Evolutionary conservation across 2,329 filamentous ascomycete species (phyloP).

Genomic region (Cladosporium sp.): DNA sequence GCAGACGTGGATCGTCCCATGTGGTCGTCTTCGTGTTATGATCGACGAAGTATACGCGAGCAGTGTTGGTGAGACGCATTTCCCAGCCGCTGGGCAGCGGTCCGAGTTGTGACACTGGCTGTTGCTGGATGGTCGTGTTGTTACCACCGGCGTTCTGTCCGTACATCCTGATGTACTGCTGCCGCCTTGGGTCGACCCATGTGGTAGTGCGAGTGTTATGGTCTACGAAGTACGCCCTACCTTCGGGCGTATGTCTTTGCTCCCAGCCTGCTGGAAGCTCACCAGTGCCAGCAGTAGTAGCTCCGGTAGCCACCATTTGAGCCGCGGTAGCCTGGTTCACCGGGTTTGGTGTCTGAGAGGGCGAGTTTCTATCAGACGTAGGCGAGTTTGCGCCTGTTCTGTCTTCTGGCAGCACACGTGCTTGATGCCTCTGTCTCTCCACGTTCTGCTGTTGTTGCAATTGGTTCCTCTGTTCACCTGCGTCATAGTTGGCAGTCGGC

Average conservation of each 20-base stretch:
- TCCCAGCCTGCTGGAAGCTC: conserved; percentile 97
- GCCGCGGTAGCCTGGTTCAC: conserved; percentile 54
- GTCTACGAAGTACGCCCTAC: conserved; percentile 93
- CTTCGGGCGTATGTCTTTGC: conserved; percentile 91
- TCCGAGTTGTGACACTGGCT: conserved; percentile 93
- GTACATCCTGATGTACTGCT: conserved; percentile 99
- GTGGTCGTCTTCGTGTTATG: conserved; percentile 99
- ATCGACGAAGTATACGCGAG: conserved; percentile 96
- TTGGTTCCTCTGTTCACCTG: conserved; percentile 70
- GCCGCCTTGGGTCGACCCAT: conserved; percentile 94
- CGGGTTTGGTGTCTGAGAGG: conserved; percentile 32
- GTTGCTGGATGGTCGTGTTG: conserved; percentile 87
- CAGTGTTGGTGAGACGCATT: conserved; percentile 98
- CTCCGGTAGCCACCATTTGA: conserved; percentile 91
- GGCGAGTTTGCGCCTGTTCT: conserved; percentile 91
- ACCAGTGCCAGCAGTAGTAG: conserved; percentile 88
- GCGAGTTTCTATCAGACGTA: conserved; percentile 46
- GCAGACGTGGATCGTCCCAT: conserved; percentile 94
- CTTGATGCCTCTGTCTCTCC: conserved; percentile 90
- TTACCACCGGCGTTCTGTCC: conserved; percentile 71
- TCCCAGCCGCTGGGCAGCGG: conserved; percentile 97
- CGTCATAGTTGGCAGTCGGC: conserved; percentile 73
- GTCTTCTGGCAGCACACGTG: conserved; percentile 92
- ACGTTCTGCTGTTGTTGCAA: conserved; percentile 89
- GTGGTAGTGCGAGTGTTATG: conserved; percentile 98